phyloP scores from a whole-genome alignment of 495 filamentous ascomycete species.

The Darksidea phi region DNA sequence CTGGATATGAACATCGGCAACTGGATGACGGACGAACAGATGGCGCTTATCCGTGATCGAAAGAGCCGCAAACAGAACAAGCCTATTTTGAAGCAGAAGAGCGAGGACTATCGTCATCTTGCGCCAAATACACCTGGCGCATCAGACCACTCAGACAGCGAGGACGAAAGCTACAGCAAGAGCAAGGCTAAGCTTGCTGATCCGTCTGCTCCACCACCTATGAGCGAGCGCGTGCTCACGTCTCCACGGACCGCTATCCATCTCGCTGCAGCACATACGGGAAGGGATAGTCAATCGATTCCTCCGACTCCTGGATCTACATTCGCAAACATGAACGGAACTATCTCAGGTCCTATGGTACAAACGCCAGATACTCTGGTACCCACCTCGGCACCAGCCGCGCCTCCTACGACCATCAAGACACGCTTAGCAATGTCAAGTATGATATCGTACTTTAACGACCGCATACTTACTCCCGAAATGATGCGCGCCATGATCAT shows the following conservation, averaged over 20 bases:
- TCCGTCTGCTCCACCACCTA: conserved; percentile 8
- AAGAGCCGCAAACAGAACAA: conserved; percentile 72
- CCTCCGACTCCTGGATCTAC: background rate
- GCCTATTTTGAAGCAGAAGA: conserved; percentile 73
- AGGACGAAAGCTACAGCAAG: conserved; percentile 27
- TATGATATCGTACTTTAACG: conserved; percentile 98
- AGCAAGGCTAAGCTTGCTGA: background rate
- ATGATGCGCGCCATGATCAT: conserved; percentile 99
- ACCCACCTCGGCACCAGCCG: conserved; percentile 38
- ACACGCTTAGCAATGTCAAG: conserved; percentile 87
- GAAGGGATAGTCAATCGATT: conserved; percentile 19
- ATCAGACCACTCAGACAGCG: conserved; percentile 42
- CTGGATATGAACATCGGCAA: conserved; percentile 97
- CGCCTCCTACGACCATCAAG: conserved; percentile 60
- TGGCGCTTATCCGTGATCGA: conserved; percentile 86
- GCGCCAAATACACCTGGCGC: conserved; percentile 50
- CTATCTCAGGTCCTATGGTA: conserved; percentile 42
- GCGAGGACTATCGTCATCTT: conserved; percentile 62
- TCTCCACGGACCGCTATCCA: conserved; percentile 32
- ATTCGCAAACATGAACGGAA: background rate
- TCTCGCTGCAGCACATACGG: conserved; percentile 36
- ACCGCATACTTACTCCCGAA: conserved; percentile 90
- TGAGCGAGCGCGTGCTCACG: conserved; percentile 25
- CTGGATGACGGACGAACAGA: conserved; percentile 99
- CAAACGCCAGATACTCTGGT: conserved; percentile 33